phyloP scores from a whole-genome alignment of 371 early-diverging fungal species.

The Chytridium lagenaria region DNA sequence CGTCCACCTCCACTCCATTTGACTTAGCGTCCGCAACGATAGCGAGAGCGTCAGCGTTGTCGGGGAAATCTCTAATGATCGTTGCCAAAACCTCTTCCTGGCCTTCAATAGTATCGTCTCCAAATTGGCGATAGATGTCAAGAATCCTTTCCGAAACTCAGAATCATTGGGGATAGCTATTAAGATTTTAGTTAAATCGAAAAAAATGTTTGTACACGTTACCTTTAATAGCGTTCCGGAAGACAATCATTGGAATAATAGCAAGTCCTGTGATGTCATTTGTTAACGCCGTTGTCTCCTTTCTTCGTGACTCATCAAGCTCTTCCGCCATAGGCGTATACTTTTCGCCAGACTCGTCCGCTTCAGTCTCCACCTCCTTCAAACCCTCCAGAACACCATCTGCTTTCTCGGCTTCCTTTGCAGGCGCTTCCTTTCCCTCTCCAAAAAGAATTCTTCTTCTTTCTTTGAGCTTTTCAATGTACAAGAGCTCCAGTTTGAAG shows the following conservation, averaged over 20 bases:
- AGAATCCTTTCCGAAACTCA: constrained; percentile 74
- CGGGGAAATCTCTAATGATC: constrained; percentile 60
- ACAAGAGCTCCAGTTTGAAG: constrained; percentile 89
- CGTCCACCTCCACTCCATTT: constrained; percentile 51
- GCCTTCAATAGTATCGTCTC: constrained; percentile 56
- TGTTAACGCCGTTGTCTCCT: constrained; percentile 51
- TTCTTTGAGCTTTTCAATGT: constrained; percentile 81
- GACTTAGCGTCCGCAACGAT: constrained; percentile 66
- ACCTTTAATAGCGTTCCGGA: constrained; percentile 82
- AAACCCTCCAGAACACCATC: constrained; percentile 50
- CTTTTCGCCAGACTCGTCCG: constrained; percentile 58
- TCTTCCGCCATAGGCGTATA: constrained; percentile 51
- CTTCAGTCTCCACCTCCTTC: constrained; percentile 49
- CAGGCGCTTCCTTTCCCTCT: constrained; percentile 13
- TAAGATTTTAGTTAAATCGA: too few species aligned
- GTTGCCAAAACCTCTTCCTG: constrained; percentile 57
- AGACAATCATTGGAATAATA: constrained; percentile 79
- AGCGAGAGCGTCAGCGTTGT: constrained; percentile 63
- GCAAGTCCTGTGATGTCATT: constrained; percentile 76
- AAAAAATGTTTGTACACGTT: constrained; percentile 16
- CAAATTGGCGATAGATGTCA: constrained; percentile 70
- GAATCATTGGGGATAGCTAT: constrained; percentile 73
- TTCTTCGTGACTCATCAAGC: constrained; percentile 49
- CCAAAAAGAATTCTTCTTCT: constrained; percentile 76
- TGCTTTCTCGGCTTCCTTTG: background rate